These are phyloP conservation scores for Chaetomium strumarium DNA, from an alignment of 2,329 filamentous ascomycete species.

Conservation along the genomic window DNA sequence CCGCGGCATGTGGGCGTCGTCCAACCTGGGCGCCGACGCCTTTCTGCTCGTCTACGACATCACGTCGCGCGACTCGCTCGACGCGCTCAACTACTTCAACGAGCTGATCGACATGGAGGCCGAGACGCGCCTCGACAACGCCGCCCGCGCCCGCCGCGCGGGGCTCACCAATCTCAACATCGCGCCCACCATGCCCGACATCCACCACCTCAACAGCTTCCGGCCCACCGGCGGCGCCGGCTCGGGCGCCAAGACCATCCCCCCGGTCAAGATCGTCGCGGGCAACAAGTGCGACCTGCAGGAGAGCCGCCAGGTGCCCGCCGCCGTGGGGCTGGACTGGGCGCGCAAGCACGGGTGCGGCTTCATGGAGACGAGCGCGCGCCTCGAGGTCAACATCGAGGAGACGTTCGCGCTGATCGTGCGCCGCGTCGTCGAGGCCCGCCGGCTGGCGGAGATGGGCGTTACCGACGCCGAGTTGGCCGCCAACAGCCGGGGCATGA, in stretches of 20 bases:
- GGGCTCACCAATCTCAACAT: constrained; percentile 33
- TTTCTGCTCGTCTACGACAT: constrained; percentile 88
- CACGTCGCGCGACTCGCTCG: constrained; percentile 61
- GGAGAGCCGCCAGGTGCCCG: constrained; percentile 61
- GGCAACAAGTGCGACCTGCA: constrained; percentile 84
- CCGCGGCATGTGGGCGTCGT: constrained; percentile 76
- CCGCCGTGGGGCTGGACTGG: constrained; percentile 69
- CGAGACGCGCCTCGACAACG: constrained; percentile 61
- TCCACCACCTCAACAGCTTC: background rate
- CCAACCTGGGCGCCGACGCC: constrained; percentile 72
- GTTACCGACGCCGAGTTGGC: constrained; percentile 31
- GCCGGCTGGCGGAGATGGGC: constrained; percentile 45
- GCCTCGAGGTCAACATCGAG: constrained; percentile 82
- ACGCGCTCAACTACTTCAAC: constrained; percentile 71
- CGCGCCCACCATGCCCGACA: constrained; percentile 24
- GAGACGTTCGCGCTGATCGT: constrained; percentile 75
- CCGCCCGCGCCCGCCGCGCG: constrained; percentile 44
- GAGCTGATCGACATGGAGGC: constrained; percentile 79
- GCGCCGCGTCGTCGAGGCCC: constrained; percentile 54
- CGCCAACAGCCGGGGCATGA: constrained; percentile 48
- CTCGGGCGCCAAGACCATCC: constrained; percentile 46
- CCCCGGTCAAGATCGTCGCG: constrained; percentile 75
- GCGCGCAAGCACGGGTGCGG: constrained; percentile 66
- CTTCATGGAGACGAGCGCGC: constrained; percentile 85
- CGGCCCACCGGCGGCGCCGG: constrained; percentile 25